These are phyloP conservation scores for Pichia sp. DNA, from an alignment of 1,139 yeast species.

Conservation along the genomic window DNA sequence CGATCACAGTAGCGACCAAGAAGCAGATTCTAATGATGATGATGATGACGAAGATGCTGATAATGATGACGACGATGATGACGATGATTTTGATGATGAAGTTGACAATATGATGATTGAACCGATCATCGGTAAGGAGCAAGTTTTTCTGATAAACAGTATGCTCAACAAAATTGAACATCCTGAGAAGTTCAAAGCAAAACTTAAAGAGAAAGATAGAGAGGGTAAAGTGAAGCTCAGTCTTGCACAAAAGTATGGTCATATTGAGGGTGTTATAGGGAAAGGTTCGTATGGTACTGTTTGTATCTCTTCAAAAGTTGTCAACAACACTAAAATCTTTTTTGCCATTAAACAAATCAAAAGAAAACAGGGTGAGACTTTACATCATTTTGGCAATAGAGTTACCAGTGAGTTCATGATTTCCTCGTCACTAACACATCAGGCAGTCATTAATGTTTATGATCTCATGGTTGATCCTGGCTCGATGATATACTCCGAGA, in stretches of 20 bases:
- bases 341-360: slow-evolving; percentile 71
- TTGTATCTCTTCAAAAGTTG: slow-evolving; percentile 39
- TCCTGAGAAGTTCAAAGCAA: slow-evolving; percentile 23
- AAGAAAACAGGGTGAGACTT: slow-evolving; percentile 42
- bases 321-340: slow-evolving; percentile 29
- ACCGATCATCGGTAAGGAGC: slow-evolving; percentile 54
- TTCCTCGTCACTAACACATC: slow-evolving; percentile 60
- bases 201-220: slow-evolving; percentile 15
- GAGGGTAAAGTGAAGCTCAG: slow-evolving; percentile 21
- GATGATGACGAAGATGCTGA: slow-evolving; percentile 22
- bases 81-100: slow-evolving; percentile 28
- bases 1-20: slow-evolving; percentile 23
- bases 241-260: slow-evolving; percentile 47
- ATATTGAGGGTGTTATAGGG: slow-evolving; percentile 55
- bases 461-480: slow-evolving; percentile 54
- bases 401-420: slow-evolving; percentile 74
- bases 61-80: slow-evolving; percentile 26
- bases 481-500: slow-evolving; percentile 55
- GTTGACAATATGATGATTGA: slow-evolving; percentile 31
- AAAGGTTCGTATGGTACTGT: slow-evolving; percentile 68
- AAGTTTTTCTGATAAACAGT: slow-evolving; percentile 43
- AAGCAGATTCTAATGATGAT: slow-evolving; percentile 22
- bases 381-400: slow-evolving; percentile 56
- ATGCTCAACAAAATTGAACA: slow-evolving; percentile 37
- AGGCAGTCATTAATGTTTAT: slow-evolving; percentile 60